Percentiles rank a stretch among this genome's conserved stretches.
Conservation (phyloP, 768 basidiomycete species). For the Amanita molliuscula region DNA sequence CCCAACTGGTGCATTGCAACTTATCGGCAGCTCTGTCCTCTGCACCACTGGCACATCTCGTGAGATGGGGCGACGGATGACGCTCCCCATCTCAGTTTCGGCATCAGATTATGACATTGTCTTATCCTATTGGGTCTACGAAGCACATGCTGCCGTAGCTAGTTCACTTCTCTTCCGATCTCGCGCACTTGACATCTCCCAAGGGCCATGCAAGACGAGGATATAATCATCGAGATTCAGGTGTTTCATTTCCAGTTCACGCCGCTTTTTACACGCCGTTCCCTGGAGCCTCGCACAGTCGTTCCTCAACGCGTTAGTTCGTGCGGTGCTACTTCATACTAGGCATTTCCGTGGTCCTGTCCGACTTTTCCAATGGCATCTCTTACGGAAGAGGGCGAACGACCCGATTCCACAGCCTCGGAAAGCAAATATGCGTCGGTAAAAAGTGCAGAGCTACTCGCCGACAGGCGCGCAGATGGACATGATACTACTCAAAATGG, state of each 20-base stretch:
- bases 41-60: background rate
- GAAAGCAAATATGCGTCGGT: constrained; percentile 1
- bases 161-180: background rate
- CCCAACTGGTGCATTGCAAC: background rate
- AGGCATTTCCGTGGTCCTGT: background rate
- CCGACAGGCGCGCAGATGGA: background rate
- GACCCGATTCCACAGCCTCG: background rate
- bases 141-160: background rate
- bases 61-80: background rate
- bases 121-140: background rate
- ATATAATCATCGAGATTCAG: background rate
- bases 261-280: background rate
- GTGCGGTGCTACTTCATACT: background rate
- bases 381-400: background rate
- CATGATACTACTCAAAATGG: background rate
- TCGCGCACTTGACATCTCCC: background rate
- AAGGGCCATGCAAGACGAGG: background rate
- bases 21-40: background rate
- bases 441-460: background rate
- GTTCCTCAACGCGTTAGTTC: background rate
- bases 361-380: background rate
- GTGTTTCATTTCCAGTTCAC: background rate
- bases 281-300: background rate
- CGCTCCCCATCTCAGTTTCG: background rate
- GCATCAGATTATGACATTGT: background rate